Percentiles rank a stretch among this genome's conserved stretches.
Conservation (phyloP, 2,329 filamentous ascomycete species). For the Arthrobotrys entomopaga region DNA sequence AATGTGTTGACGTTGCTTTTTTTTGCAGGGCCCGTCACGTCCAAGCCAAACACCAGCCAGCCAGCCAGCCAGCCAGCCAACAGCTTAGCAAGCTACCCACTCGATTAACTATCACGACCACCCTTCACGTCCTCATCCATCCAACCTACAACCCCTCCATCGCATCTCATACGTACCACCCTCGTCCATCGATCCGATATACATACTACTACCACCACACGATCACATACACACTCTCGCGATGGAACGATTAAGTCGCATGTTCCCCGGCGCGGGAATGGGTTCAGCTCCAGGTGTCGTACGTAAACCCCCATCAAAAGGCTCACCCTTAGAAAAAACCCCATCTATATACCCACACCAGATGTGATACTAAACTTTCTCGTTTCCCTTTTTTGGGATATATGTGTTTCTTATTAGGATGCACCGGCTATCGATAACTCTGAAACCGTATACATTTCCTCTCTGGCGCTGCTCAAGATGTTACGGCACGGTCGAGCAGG, state of each 20-base stretch:
- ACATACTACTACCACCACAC: constrained; percentile 1
- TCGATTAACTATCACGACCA: constrained; percentile 13
- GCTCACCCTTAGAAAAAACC: background rate
- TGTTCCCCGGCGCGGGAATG: constrained; percentile 78
- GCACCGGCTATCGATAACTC: constrained; percentile 96
- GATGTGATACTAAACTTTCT: background rate
- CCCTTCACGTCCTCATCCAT: constrained; percentile 2
- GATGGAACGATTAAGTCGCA: constrained; percentile 92
- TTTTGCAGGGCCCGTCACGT: constrained; percentile 42
- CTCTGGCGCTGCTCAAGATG: constrained; percentile 97
- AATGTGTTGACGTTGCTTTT: constrained; percentile 19
- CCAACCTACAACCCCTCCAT: constrained; percentile 55
- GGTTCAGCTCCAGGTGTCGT: constrained; percentile 72
- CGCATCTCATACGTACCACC: constrained; percentile 49
- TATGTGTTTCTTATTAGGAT: constrained; percentile 72
- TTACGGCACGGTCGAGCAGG: constrained; percentile 91
- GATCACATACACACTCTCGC: constrained; percentile 34
- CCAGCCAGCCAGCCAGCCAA: background rate
- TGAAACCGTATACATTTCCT: constrained; percentile 99
- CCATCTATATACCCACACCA: constrained; percentile 9
- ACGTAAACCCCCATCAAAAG: constrained; percentile 61
- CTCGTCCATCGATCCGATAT: background rate
- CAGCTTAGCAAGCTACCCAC: constrained; percentile 28
- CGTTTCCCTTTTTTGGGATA: background rate
- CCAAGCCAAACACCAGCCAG: background rate